These are phyloP conservation scores for Hippophae gyantsensis DNA, from an alignment of 306 rosid genomes.

Conservation along the genomic window DNA sequence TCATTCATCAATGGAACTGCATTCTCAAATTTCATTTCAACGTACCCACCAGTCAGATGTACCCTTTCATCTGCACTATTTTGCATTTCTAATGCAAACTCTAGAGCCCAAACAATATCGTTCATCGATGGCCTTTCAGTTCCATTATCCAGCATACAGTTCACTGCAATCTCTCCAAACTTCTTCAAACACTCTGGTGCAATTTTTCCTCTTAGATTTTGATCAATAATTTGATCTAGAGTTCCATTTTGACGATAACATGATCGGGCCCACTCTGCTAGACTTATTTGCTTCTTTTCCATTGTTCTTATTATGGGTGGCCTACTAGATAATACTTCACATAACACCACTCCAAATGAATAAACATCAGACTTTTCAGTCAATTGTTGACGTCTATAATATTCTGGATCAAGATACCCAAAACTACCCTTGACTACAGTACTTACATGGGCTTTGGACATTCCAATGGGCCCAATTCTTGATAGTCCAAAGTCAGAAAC, in stretches of 20 bases:
- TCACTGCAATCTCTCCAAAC: slow-evolving; percentile 2
- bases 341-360: slow-evolving; percentile 37
- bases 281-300: slow-evolving; percentile 16
- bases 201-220: slow-evolving; percentile 11
- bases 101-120: slow-evolving; percentile 14
- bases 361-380: slow-evolving; percentile 38
- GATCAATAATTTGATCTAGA: slow-evolving; percentile 8
- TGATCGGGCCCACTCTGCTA: slow-evolving; percentile 32
- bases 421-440: slow-evolving; percentile 36
- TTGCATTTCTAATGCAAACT: slow-evolving; percentile 19
- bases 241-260: slow-evolving; percentile 1
- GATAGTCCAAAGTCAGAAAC: slow-evolving; percentile 43
- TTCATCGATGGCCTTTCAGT: slow-evolving; percentile 22
- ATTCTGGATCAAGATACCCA: slow-evolving; percentile 43
- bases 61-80: neutral
- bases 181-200: slow-evolving; percentile 2
- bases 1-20: neutral
- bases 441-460: slow-evolving; percentile 21
- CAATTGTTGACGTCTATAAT: slow-evolving; percentile 17
- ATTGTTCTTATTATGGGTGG: slow-evolving; percentile 25
- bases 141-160: slow-evolving; percentile 19
- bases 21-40: neutral
- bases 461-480: slow-evolving; percentile 10
- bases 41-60: neutral
- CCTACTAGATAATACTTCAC: slow-evolving; percentile 29